Evolutionary conservation across 2,329 filamentous ascomycete genomes (phyloP).

Genomic region (Colletotrichum paranaense): DNA sequence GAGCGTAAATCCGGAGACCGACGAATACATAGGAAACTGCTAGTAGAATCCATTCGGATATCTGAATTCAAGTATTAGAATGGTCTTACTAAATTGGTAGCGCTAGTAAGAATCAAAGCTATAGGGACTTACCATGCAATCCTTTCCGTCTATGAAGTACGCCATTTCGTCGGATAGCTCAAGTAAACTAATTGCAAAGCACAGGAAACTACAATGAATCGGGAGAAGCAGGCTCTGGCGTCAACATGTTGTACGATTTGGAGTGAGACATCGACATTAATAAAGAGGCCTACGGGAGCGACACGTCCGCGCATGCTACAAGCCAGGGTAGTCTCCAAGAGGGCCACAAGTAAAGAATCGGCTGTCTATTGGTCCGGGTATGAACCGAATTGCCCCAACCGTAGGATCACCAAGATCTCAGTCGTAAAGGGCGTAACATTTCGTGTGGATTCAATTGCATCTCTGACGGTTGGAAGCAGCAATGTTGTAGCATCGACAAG

Average conservation of each 20-base stretch:
- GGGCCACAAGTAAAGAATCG: background rate
- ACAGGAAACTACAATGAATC: background rate
- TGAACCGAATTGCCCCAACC: background rate
- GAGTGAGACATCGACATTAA: background rate
- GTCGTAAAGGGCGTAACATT: background rate
- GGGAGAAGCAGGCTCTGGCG: background rate
- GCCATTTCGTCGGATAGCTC: constrained; percentile 29
- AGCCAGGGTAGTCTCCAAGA: background rate
- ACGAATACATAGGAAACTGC: constrained; percentile 42
- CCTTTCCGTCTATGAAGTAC: constrained; percentile 40
- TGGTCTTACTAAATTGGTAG: background rate
- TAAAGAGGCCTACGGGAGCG: background rate
- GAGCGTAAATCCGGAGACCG: constrained; percentile 45
- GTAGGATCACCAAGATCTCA: background rate
- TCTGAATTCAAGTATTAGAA: constrained; percentile 29
- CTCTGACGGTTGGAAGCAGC: constrained; percentile 8
- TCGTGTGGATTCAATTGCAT: background rate
- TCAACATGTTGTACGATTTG: background rate
- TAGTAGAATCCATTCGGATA: constrained; percentile 48
- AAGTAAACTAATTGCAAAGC: background rate
- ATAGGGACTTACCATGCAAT: constrained; percentile 38
- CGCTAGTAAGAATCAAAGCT: background rate
- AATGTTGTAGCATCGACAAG: background rate
- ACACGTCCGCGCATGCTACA: background rate
- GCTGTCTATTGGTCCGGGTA: constrained; percentile 3